Conservation (phyloP, 2,329 filamentous ascomycete genomes). For the Talaromyces verruculosus region DNA sequence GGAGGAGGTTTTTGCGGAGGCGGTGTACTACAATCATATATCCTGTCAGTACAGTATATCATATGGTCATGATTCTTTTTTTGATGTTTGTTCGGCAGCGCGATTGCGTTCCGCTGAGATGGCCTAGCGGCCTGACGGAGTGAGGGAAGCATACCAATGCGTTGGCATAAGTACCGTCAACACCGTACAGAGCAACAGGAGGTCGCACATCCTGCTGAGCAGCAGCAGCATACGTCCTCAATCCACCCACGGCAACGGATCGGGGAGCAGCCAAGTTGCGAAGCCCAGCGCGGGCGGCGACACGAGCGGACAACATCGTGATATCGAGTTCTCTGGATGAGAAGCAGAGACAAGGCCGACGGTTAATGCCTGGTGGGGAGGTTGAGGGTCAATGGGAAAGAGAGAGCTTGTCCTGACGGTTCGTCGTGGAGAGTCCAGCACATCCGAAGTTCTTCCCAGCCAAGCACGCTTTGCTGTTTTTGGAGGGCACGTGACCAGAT, state of each 20-base stretch:
- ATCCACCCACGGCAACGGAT: constrained; percentile 43
- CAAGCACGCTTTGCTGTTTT: constrained; percentile 7
- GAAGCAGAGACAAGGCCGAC: not conserved
- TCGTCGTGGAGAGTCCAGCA: constrained; percentile 17
- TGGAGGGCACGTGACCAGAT: not conserved
- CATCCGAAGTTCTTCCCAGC: constrained; percentile 21
- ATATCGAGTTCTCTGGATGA: not conserved
- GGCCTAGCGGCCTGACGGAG: not conserved
- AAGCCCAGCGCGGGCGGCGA: constrained; percentile 54
- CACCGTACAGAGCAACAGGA: constrained; percentile 86
- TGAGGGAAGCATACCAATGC: constrained; percentile 74
- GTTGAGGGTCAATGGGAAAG: constrained; percentile 8
- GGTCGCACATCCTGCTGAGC: constrained; percentile 68
- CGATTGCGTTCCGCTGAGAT: not conserved
- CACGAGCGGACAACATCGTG: constrained; percentile 58
- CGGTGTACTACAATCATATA: constrained; percentile 74
- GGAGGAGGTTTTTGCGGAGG: constrained; percentile 79
- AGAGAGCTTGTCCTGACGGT: constrained; percentile 7
- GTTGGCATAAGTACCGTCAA: constrained; percentile 97
- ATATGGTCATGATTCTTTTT: not conserved
- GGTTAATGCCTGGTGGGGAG: constrained; percentile 11
- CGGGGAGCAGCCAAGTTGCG: constrained; percentile 44
- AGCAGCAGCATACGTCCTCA: constrained; percentile 72
- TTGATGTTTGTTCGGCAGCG: not conserved
- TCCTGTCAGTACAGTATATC: not conserved